Evolutionary conservation across 768 basidiomycete species (phyloP).

Genomic region (Mycena sanguinolenta): DNA sequence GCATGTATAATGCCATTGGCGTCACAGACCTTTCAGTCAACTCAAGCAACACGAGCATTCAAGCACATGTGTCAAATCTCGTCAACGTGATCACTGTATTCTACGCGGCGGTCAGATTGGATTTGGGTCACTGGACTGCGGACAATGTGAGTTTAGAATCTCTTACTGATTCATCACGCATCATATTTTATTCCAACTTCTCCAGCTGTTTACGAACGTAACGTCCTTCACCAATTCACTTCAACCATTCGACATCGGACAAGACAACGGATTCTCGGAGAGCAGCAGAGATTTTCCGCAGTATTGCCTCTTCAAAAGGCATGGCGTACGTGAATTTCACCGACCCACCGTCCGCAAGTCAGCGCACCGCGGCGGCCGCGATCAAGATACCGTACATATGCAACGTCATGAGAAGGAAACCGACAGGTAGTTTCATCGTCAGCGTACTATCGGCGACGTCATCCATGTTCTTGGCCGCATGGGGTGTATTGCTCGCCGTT

Average conservation of each 20-base stretch:
- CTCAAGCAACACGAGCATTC: background rate
- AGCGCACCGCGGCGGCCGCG: too few relatives aligned
- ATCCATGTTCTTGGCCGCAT: too few relatives aligned
- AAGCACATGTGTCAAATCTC: constrained; percentile 13
- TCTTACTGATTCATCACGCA: background rate
- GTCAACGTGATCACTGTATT: constrained; percentile 28
- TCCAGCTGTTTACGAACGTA: constrained; percentile 32
- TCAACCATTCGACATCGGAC: too few relatives aligned
- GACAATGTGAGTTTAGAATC: constrained; percentile 21
- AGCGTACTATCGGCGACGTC: constrained; percentile 28
- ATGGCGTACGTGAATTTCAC: constrained; percentile 33
- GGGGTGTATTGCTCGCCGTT: constrained; percentile 13
- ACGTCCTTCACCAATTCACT: constrained; percentile 20
- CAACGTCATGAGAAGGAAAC: constrained; percentile 23
- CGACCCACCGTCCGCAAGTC: too few relatives aligned
- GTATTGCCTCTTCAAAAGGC: constrained; percentile 9
- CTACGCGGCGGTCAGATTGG: constrained; percentile 28
- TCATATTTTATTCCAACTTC: background rate
- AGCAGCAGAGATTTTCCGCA: constrained; percentile 3
- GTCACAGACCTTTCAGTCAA: constrained; percentile 24
- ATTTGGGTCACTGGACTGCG: constrained; percentile 29
- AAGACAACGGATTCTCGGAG: too few relatives aligned
- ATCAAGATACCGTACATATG: constrained; percentile 32
- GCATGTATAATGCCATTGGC: constrained; percentile 22
- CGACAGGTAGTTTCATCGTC: constrained; percentile 23